Base-by-base conservation (phyloP, 768 basidiomycete genomes). In the Auricularia heimuer region DNA sequence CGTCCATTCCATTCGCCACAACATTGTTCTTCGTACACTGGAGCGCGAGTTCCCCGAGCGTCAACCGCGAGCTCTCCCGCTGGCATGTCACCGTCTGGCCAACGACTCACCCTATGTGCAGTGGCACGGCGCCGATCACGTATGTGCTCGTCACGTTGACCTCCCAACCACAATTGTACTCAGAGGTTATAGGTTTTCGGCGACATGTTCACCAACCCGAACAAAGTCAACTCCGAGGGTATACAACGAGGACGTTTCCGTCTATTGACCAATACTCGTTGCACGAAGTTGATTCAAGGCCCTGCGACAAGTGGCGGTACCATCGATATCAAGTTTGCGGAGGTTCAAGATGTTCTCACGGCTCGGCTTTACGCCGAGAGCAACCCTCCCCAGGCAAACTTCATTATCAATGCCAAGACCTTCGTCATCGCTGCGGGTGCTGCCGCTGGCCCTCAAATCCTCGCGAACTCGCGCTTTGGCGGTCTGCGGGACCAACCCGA, bases 1-100 rank as follows among this genome's bases (percentile, higher is more conserved):
- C 66, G 66, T 67, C 42, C 18, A 64, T 18, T 72, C 71, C 3
- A 70, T 72, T 44, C 70, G 71, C 18, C 71, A 72, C 65, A 67
- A 61, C 37, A 56, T 69, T 44, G 71, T 72, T 24, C 67, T 72
- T 34, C 7, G 56, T 8, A 65, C 63, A 11, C 69, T 71, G 14
- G 44, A 61, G 36, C 62, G 66, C 1, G 60, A 54, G 3, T 70
- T 64, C 64, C 6, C 16, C 16, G 56, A 42, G 1, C 63, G 33
- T 11, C 47, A 35, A 67, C 65, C 70, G 60, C 42, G 61, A 56
- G 63, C 70, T 4, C 64, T 71, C 10, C 71, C 71, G 1, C 68
- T 72, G 16, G 71, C 71, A 1, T 71, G 70, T 62, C 67, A 69
- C 35, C 69, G 71, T 51, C 42, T 66, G 18, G n/a, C 62, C 8